Conservation (phyloP, 345 rosid species). For the Hibiscus mutabilis region DNA sequence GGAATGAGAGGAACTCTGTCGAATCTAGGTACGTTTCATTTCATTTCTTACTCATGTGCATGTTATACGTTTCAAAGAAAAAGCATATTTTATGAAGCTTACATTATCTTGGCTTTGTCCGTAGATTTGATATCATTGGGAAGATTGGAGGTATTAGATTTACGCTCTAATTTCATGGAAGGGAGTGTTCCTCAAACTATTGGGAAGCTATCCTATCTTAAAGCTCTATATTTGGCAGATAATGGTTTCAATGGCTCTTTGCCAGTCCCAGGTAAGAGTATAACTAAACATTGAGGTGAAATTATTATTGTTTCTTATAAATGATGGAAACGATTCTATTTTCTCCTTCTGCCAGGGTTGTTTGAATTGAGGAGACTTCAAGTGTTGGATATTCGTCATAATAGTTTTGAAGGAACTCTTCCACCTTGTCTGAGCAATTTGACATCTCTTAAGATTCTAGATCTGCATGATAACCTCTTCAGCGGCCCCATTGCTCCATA, state of each 20-base stretch:
- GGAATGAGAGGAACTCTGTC: not conserved
- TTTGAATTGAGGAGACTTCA: slow-evolving; percentile 4
- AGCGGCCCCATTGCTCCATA: not conserved
- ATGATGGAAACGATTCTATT: not conserved
- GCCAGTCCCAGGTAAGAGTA: not conserved
- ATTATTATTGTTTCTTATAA: not conserved
- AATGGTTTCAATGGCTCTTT: not conserved
- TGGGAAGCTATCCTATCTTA: not conserved
- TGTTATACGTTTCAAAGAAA: too few relatives aligned
- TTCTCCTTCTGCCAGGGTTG: not conserved
- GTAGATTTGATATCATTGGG: not conserved
- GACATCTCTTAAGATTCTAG: slow-evolving; percentile 13
- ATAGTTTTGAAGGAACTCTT: not conserved
- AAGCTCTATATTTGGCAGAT: not conserved
- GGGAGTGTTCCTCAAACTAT: not conserved
- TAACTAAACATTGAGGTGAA: not conserved
- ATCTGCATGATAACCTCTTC: slow-evolving; percentile 9
- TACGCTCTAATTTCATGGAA: not conserved
- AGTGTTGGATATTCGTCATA: slow-evolving; percentile 3
- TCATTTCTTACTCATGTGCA: too few relatives aligned
- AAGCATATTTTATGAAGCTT: too few relatives aligned
- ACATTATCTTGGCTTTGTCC: not conserved
- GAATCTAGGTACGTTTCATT: not conserved
- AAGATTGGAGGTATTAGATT: slow-evolving; percentile 4
- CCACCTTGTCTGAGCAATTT: slow-evolving; percentile 13